Evolutionary conservation across 2,329 filamentous ascomycete genomes (phyloP), one percentile per base, ranked within the genome.

Genomic region (Aspergillus piperis): DNA sequence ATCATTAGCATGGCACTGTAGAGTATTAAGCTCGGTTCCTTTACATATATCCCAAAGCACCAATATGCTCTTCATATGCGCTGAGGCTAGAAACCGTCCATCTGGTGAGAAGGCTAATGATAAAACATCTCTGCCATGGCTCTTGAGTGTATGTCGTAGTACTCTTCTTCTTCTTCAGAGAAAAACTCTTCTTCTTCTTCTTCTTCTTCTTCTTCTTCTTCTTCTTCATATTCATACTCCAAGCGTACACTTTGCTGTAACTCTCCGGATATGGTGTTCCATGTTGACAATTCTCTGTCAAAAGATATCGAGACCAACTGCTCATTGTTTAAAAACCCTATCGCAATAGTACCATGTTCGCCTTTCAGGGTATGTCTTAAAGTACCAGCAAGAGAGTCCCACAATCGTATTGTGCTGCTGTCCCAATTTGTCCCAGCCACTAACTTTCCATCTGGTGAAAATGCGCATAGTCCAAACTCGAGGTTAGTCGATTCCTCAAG

Each of bases 271-370:
- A 11, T 32, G 0, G 30, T 32, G 30, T 4, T 32, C 30, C 30
- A 32, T 5, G 11, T 32, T 32, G 3, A 2, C 30, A 32, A 32
- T 32, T 1, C 8, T n/a, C 1, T 2, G 13, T 42, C 15, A 8
- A 2, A 0, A 5, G 39, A 42, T 42, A 8, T 7, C 39, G n/a
- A 42, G 5, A 42, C 15, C 39, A 42, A 10, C 0, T 13, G 3
- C 17, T 42, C 15, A 17, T 17, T 13, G 2, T n/a, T 19, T 4
- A 42, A 42, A 1, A 42, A 42, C 1, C 0, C 39, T 8, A 42
- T n/a, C 15, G 3, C 39, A n/a, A 2, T 19, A 0, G 1, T 1
- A 3, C 1, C 10, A 42, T 7, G 0, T 17, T 19, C 0, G 0
- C 0, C 39, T 19, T 42, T 5, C 6, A 42, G 2, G 39, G n/a